These are phyloP conservation scores for Bipolaris cookei DNA, from an alignment of 2,329 filamentous ascomycete genomes.

Conservation along the genomic window DNA sequence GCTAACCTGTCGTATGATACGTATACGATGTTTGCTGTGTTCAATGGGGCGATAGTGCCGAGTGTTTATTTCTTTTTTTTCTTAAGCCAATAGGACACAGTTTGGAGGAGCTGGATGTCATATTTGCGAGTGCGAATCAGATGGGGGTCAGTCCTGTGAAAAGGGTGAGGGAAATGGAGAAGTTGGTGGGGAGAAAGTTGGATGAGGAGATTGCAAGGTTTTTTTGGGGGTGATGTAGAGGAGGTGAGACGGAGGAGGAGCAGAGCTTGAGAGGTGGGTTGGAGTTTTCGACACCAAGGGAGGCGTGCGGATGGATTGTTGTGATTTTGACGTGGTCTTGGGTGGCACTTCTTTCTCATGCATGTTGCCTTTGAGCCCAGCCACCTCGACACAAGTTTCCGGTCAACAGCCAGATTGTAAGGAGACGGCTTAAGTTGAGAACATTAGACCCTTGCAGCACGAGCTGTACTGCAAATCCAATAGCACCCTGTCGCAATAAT, in stretches of 20 bases:
- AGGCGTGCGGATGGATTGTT: neutral
- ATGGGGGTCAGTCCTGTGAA: conserved; percentile 10
- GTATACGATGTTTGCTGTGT: conserved; percentile 60
- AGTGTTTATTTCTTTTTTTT: conserved; percentile 63
- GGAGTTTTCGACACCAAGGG: neutral
- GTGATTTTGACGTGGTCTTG: neutral
- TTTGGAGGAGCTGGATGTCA: conserved; percentile 57
- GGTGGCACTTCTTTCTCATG: neutral
- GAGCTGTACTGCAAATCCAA: neutral
- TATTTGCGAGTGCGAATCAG: conserved; percentile 45
- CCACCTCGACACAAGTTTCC: no score
- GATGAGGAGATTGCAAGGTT: conserved; percentile 15
- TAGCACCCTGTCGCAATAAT: neutral
- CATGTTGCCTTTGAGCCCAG: neutral
- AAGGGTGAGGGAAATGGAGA: conserved; percentile 14
- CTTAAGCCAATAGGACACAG: conserved; percentile 57
- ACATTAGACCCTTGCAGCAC: neutral
- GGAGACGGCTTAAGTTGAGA: neutral
- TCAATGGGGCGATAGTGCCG: conserved; percentile 59
- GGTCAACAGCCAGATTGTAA: neutral
- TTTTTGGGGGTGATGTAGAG: conserved; percentile 16
- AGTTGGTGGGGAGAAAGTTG: conserved; percentile 11
- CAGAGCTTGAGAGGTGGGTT: neutral
- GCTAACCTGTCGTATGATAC: conserved; percentile 58
- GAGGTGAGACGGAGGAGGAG: conserved; percentile 15